Evolutionary conservation across 176 grass and related monocot species (phyloP).

Genomic region (Eragrostis nindensis): DNA sequence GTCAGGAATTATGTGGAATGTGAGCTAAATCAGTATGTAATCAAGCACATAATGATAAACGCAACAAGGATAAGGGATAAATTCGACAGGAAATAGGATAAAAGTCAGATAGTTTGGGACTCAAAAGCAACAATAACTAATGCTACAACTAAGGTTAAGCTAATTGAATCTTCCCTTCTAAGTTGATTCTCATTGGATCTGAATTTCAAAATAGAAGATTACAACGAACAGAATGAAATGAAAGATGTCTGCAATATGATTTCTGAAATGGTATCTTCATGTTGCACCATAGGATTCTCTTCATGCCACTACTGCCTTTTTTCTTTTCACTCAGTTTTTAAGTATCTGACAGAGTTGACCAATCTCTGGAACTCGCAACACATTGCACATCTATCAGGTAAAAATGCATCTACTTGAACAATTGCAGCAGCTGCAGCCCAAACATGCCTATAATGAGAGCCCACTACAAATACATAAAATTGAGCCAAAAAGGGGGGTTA

Average conservation of each 20-base stretch:
- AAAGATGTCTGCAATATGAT: neutral
- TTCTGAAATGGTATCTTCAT: neutral
- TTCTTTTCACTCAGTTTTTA: neutral
- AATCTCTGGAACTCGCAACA: neutral
- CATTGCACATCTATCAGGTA: neutral
- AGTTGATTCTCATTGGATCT: neutral
- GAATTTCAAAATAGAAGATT: neutral
- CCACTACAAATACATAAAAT: neutral
- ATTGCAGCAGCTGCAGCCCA: slow-evolving; percentile 1
- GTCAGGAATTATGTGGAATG: neutral
- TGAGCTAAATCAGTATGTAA: neutral
- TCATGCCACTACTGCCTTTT: neutral
- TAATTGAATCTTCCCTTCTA: neutral
- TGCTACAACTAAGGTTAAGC: neutral
- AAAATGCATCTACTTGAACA: neutral
- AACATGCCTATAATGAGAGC: neutral
- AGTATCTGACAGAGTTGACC: neutral
- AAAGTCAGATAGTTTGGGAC: neutral
- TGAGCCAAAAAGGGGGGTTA: neutral
- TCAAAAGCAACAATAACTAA: neutral
- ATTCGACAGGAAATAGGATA: neutral
- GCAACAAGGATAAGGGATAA: neutral
- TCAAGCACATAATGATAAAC: neutral
- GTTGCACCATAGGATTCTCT: neutral
- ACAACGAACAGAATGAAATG: neutral